Base-by-base conservation (phyloP, 352 stramenopile species). In the Phytopythium vexans region DNA sequence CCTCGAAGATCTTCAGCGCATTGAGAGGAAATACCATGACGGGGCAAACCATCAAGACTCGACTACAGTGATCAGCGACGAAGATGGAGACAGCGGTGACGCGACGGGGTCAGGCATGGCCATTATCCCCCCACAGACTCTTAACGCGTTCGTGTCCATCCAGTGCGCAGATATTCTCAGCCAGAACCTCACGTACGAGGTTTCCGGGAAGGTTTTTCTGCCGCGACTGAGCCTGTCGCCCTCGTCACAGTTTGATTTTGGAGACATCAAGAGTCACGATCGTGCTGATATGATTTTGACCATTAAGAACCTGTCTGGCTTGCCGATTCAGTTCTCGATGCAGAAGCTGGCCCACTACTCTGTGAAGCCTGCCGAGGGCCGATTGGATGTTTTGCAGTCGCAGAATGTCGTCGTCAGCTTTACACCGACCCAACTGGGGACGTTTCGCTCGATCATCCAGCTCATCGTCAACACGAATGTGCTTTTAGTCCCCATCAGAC, bases 371-470 rank as follows among this genome's bases (percentile, higher is more conserved):
- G 54, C 44, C 8, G 56, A 47, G 7, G 92, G 92, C 0, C 70
- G 75, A 1, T 59, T 98, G 6, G 73, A 95, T n/a, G 78, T 92
- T 4, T 44, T 92, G 33, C 85, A 97, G 64, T 94, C 80, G 0
- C 84, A 96, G 56, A 96, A 67, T n/a, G 61, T 97, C 32, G 66
- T 97, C 2, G 71, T 96, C 27, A 96, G 85, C 48, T 98, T 97
- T 47, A 64, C 79, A 0, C 93, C 93, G 5, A 80, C 70, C 2
- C 89, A 97, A 34, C 66, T 98, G 0, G 93, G 93, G 7, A 65
- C 67, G 5, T 96, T 96, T 41, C 56, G 68, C 47, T 77, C 33
- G 10, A 49, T 52, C 15, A 54, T 93, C 21, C 31, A 70, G 5
- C 51, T 93, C 11, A 32, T 58, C 0, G 60, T 93, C 21, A 86